Conservation (phyloP, 2,329 filamentous ascomycete genomes). For the Aureobasidium vineae region DNA sequence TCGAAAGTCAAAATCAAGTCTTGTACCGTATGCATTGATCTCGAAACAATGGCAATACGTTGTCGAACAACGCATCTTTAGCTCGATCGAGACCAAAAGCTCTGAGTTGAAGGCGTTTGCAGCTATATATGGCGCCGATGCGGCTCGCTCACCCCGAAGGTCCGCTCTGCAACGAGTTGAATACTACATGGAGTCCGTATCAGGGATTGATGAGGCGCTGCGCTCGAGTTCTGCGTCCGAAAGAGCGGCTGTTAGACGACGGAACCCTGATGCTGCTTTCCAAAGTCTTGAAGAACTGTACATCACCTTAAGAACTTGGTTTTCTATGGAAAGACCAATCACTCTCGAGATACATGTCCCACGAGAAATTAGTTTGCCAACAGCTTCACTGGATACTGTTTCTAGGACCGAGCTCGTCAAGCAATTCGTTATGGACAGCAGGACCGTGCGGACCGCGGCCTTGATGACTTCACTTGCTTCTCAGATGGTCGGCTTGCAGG, state of each 20-base stretch:
- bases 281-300: not conserved
- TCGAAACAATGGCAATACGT: not conserved
- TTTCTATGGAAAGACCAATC: not conserved
- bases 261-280: not conserved
- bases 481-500: not conserved
- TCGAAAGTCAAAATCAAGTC: not conserved
- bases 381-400: not conserved
- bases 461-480: not conserved
- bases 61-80: not conserved
- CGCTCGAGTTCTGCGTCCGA: not conserved
- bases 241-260: not conserved
- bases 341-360: not conserved
- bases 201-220: not conserved
- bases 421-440: not conserved
- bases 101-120: not conserved
- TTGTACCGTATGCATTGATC: not conserved
- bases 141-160: not conserved
- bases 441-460: not conserved
- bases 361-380: not conserved
- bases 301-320: not conserved
- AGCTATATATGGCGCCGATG: not conserved
- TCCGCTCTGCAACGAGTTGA: not conserved
- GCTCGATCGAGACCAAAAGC: not conserved
- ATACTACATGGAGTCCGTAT: not conserved
- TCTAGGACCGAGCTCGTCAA: not conserved